Base-by-base conservation (phyloP, 2,329 filamentous ascomycete species). In the Colletotrichum sp. region DNA sequence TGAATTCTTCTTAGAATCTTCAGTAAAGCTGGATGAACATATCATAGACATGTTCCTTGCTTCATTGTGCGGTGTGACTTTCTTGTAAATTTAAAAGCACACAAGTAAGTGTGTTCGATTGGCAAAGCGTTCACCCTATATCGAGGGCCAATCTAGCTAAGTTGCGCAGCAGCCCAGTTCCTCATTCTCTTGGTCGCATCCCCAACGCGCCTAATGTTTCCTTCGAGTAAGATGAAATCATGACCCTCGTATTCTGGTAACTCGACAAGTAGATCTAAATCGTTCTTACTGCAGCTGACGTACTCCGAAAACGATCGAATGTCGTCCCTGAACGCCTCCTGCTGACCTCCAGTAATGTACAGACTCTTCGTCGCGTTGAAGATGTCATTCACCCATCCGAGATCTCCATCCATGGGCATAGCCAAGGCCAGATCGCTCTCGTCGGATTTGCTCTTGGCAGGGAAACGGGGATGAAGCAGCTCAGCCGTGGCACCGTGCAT, bases 141-240 rank as follows among this genome's bases (percentile, higher is more conserved):
- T n/a, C n/a, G n/a, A n/a, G n/a, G n/a, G n/a, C n/a, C n/a, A n/a
- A n/a, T n/a, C n/a, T 63, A 64, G 12, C 52, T 44, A 6, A 76
- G 25, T 39, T 74, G 74, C 6, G 59, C 34, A 15, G n/a, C 34
- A 8, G 74, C 74, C 84, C 84, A 85, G 0, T 75, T 79, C 73
- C 79, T 81, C 83, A 85, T 84, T 55, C 80, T 72, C 16, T 74
- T 75, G 6, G 81, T 84, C 8, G 82, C 82, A 34, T 80, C 77
- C 3, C 81, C 83, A 6, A 81, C 78, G 1, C 77, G 55, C 12
- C 75, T 75, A 19, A 71, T 64, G 34, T 79, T 63, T 6, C 80
- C 80, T 73, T 85, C 82, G 12, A 85, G 55, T 22, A 83, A 39
- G 12, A 85, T 80, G 57, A 82, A 84, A 22, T 84, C 84, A 30